Evolutionary conservation across 1,284 basidiomycete genomes (phyloP), one percentile per base, ranked within the genome.

Genomic region (Apiotrichum veenhuisii): DNA sequence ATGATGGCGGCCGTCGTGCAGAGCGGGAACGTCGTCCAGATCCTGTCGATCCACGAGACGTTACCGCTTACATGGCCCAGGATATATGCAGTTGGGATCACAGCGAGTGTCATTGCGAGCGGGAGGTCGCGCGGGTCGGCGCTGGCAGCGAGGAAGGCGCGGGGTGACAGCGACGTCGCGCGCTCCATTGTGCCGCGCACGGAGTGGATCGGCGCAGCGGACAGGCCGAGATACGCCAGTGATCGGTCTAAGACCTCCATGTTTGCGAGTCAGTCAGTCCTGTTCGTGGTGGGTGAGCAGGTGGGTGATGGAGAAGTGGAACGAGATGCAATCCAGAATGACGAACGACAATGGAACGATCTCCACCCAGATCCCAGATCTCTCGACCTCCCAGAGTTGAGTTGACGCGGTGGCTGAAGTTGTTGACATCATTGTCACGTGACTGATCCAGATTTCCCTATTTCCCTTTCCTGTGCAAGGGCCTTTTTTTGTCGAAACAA

Each of bases 1-100:
- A 81, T 85, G 67, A 85, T 88, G 67, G 90, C 87, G 0, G 83
- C 82, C 0, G 86, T 84, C 72, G 91, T 92, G 22, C 91, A 80
- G 9, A 86, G 82, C 0, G 92, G 91, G 50, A 91, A 76, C 69
- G 92, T 85, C 0, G 87, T 87, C 87, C 87, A 90, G 20, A 69
- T 50, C 27, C 71, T 60, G 52, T 77, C 73, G 30, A 94, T 90
- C 75, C 92, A 90, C 9, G 87, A 89, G 47, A 90, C 87, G 67
- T 94, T 94, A 33, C 84, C 82, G 0, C 87, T 91, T 30, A 88
- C 54, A 26, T 72, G 59, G 49, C 74, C 73, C 22, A 75, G 61
- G 25, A 64, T 52, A 46, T 73, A 73, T 42, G 66, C 63, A 2
- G 69, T 49, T 0, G 70, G 68, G 12, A 73, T 71, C 44, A 59